A percentile compares a stretch with the other conserved stretches of the same genome.
phyloP scores from a whole-genome alignment of 2,329 filamentous ascomycete species.

The Ophiosphaerella korrae region DNA sequence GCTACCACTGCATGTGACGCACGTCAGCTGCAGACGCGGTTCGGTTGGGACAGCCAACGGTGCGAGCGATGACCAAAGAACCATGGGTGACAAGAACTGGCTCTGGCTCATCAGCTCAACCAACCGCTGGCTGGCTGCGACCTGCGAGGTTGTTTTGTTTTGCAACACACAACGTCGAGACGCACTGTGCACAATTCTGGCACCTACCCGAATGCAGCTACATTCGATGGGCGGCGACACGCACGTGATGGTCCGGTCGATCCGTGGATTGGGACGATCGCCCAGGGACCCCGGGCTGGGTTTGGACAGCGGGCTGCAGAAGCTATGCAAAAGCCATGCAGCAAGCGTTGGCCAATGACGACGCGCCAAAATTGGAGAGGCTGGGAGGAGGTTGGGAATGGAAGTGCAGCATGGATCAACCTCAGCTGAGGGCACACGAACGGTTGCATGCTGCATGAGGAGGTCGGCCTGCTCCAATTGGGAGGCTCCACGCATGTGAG shows the following conservation, averaged over 20 bases:
- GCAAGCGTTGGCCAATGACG: slow-evolving; percentile 24
- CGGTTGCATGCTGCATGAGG: slow-evolving; percentile 33
- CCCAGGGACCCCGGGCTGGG: slow-evolving; percentile 9
- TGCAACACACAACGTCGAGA: too few relatives aligned
- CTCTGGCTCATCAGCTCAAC: not conserved
- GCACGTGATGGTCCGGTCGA: slow-evolving; percentile 21
- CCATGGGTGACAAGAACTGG: not conserved
- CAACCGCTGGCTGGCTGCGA: too few relatives aligned
- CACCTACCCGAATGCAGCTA: too few relatives aligned
- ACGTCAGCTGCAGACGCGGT: slow-evolving; percentile 2
- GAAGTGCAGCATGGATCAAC: slow-evolving; percentile 23
- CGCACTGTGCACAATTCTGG: not conserved
- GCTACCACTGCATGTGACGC: slow-evolving; percentile 5
- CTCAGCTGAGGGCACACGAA: slow-evolving; percentile 41
- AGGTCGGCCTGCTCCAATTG: slow-evolving; percentile 35
- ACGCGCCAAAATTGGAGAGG: slow-evolving; percentile 21
- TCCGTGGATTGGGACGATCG: slow-evolving; percentile 14
- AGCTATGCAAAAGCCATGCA: slow-evolving; percentile 12
- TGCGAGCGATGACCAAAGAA: not conserved
- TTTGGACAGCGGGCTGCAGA: slow-evolving; percentile 16
- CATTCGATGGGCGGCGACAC: not conserved
- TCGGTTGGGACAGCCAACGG: not conserved
- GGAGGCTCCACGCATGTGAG: slow-evolving; percentile 35
- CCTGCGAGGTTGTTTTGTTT: not conserved
- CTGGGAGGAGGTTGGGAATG: slow-evolving; percentile 30